phyloP scores from a whole-genome alignment of 2,329 filamentous ascomycete genomes.

The Fusarium haematococcum region DNA sequence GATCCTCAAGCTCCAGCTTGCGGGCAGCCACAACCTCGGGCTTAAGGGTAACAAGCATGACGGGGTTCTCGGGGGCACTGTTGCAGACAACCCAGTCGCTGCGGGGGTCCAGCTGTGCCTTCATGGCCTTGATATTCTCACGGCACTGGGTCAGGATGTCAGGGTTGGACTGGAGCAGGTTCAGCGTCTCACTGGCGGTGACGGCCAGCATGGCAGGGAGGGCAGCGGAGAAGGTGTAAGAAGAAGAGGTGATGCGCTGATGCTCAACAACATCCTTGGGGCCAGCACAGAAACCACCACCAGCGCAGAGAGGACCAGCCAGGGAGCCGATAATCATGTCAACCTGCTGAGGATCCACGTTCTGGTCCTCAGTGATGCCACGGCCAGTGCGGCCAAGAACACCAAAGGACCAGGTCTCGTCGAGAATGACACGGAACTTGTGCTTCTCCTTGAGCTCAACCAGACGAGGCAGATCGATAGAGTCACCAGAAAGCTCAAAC shows the following conservation, averaged over 20 bases:
- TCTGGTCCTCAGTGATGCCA: conserved; percentile 94
- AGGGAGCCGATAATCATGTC: conserved; percentile 98
- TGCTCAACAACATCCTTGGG: conserved; percentile 93
- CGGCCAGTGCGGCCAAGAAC: conserved; percentile 91
- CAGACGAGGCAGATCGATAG: conserved; percentile 85
- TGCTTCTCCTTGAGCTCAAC: conserved; percentile 95
- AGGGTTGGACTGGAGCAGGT: conserved; percentile 86
- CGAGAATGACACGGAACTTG: conserved; percentile 97
- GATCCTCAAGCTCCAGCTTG: conserved; percentile 77
- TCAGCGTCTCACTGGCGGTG: conserved; percentile 92
- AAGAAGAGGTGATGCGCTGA: conserved; percentile 90
- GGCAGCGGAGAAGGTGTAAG: conserved; percentile 96
- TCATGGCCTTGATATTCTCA: conserved; percentile 89
- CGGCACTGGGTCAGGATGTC: conserved; percentile 82
- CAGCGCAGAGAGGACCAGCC: conserved; percentile 88
- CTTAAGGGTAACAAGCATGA: conserved; percentile 87
- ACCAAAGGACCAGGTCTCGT: conserved; percentile 98
- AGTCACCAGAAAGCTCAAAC: conserved; percentile 91
- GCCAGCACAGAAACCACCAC: conserved; percentile 95
- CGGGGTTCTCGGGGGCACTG: conserved; percentile 85
- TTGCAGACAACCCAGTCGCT: conserved; percentile 93
- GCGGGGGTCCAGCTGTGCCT: conserved; percentile 87
- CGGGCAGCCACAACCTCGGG: conserved; percentile 81
- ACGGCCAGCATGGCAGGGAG: conserved; percentile 93
- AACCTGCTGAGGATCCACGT: conserved; percentile 91